A percentile compares a stretch with the other conserved stretches of the same genome.
Evolutionary conservation across 2,329 filamentous ascomycete species (phyloP).

Genomic region (Ophiostoma perfectum): DNA sequence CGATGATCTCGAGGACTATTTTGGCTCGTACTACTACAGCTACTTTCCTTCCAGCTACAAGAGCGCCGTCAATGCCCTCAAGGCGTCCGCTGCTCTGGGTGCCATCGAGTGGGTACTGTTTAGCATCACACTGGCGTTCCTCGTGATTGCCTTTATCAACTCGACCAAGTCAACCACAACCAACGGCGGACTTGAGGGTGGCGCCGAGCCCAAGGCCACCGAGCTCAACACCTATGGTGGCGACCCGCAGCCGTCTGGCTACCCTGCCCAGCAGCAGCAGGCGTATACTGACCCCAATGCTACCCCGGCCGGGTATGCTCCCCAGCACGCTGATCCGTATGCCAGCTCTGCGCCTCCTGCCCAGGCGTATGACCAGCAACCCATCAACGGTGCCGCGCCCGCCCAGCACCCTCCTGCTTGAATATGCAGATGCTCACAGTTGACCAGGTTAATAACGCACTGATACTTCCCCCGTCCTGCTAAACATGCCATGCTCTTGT

Average conservation of each 20-base stretch:
- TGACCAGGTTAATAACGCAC: not conserved
- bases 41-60: slow-evolving; percentile 11
- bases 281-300: not conserved
- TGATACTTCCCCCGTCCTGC: too few species aligned
- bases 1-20: slow-evolving; percentile 9
- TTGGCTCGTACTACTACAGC: slow-evolving; percentile 11
- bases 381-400: not conserved
- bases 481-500: too few species aligned
- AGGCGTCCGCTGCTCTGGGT: slow-evolving; percentile 27
- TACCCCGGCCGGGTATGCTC: not conserved
- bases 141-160: slow-evolving; percentile 18
- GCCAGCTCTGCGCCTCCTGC: not conserved
- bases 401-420: not conserved
- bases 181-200: not conserved
- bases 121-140: slow-evolving; percentile 22
- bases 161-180: not conserved
- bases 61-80: slow-evolving; percentile 25
- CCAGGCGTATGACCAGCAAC: not conserved
- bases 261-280: not conserved
- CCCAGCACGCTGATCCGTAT: not conserved
- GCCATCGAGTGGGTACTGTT: slow-evolving; percentile 28
- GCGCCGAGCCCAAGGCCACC: slow-evolving; percentile 18
- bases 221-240: slow-evolving; percentile 18
- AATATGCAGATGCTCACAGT: not conserved
- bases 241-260: not conserved